Evolutionary conservation across 345 rosid species (phyloP).

Genomic region (Euphorbia tirucalli): DNA sequence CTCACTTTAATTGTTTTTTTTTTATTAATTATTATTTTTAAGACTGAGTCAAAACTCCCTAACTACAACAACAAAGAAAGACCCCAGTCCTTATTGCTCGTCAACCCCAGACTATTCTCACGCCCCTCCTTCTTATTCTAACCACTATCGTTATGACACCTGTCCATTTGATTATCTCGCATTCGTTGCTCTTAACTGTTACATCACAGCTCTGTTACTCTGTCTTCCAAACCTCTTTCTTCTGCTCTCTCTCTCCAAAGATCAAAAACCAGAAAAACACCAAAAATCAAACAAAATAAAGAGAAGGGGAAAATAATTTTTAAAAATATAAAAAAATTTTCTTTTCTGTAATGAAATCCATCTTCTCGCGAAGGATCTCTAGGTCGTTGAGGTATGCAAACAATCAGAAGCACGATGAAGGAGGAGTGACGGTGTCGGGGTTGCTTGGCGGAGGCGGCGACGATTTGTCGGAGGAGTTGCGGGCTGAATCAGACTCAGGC

Average conservation of each 20-base stretch:
- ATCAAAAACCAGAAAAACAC: background rate
- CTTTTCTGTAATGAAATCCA: slow-evolving; percentile 58
- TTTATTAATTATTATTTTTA: background rate
- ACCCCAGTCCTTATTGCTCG: background rate
- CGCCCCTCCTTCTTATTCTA: background rate
- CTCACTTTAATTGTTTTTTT: background rate
- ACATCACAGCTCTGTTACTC: slow-evolving; percentile 4
- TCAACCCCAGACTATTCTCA: background rate
- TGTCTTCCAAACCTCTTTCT: background rate
- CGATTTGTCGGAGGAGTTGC: slow-evolving; percentile 14
- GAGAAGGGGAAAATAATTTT: background rate
- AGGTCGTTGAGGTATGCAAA: slow-evolving; percentile 37
- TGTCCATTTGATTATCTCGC: background rate
- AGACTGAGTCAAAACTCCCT: slow-evolving; percentile 11
- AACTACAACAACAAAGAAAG: background rate
- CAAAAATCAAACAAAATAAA: background rate
- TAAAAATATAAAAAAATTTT: no score
- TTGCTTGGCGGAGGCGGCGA: slow-evolving; percentile 8
- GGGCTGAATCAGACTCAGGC: slow-evolving; percentile 16
- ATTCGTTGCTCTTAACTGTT: background rate
- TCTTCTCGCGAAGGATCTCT: slow-evolving; percentile 59
- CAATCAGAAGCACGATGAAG: slow-evolving; percentile 16
- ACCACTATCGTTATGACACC: background rate
- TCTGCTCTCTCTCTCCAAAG: background rate
- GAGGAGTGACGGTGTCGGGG: background rate